Evolutionary conservation across 106 monocot species (phyloP), one percentile per base, ranked within the genome.

Genomic region (Phalaenopsis equestris): DNA sequence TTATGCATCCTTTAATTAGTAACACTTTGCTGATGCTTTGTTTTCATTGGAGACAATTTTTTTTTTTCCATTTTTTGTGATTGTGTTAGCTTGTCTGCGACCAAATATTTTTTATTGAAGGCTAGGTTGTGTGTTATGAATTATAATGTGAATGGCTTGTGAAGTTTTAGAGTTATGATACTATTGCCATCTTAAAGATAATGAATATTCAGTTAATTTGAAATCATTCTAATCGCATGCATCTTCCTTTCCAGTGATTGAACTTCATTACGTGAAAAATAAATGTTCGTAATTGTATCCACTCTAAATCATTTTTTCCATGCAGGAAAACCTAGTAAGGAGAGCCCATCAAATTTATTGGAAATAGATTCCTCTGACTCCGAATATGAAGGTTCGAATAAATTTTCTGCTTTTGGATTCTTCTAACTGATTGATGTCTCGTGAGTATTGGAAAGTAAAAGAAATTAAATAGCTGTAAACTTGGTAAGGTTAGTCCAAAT

Each of bases 361-460:
- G 45, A 73, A 10, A 72, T 83, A 49, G 83, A 83, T 52, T 83
- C 83, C 5, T 87, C 84, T 8, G 84, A 81, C 43, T 86, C 86
- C 52, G 87, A 87, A 42, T 84, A 81, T 79, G 87, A 87, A 81
- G 84, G 87, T 86, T 79, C 10, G 11, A 45, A 45, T 17, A 19
- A 74, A 16, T 42, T 48, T 72, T 70, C 56, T 78, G 39, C 41
- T 38, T 45, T 30, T 49, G 67, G 47, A 56, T 47, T 47, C 6
- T 49, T 49, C 23, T 76, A 49, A 76, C 5, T 76, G 23, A 42
- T 48, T 76, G 48, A 24, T 76, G 9, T 52, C 12, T 52, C 6
- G 23, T 30, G 48, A 48, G 5, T 70, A 70, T 39, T 70, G 70
- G 38, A 38, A 70, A 41, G 12, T 70, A 70, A 39, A 15, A 15